Conservation (phyloP, 345 rosid species). For the Brassica incana region DNA sequence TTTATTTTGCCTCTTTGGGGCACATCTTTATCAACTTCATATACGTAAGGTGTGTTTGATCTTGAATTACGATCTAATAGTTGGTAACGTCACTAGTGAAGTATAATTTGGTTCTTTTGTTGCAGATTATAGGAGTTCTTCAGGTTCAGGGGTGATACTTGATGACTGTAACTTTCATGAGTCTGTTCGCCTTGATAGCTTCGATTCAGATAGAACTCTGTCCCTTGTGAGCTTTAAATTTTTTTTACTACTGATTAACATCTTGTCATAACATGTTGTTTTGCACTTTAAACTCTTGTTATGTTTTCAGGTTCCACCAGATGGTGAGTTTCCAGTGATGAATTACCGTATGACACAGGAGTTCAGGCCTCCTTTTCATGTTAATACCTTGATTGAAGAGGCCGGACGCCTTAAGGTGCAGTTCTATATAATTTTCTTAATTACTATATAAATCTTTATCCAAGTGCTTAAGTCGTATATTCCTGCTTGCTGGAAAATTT, state of each 20-base stretch:
- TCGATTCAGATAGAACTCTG: constrained; percentile 84
- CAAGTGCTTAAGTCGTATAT: background rate
- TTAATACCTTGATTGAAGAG: constrained; percentile 90
- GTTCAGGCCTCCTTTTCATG: constrained; percentile 96
- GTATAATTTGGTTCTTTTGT: constrained; percentile 21
- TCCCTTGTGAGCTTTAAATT: constrained; percentile 63
- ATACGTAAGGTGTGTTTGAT: background rate
- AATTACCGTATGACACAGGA: constrained; percentile 99
- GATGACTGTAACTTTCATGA: constrained; percentile 99
- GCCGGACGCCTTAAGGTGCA: constrained; percentile 86
- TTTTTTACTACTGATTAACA: constrained; percentile 48
- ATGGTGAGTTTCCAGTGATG: constrained; percentile 99
- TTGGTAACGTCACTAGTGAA: background rate
- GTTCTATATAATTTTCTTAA: background rate
- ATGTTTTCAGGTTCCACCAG: constrained; percentile 83
- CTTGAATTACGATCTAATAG: background rate
- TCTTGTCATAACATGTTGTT: background rate
- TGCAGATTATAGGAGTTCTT: constrained; percentile 83
- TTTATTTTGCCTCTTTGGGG: background rate
- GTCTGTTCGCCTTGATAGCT: constrained; percentile 92
- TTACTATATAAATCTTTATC: background rate
- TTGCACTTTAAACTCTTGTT: constrained; percentile 25
- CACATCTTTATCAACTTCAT: constrained; percentile 1
- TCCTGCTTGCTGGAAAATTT: constrained; percentile 35
- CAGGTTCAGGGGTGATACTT: constrained; percentile 85